These are phyloP conservation scores for Moesziomyces aphidis DNA, from an alignment of 1,284 basidiomycete species.

Conservation along the genomic window DNA sequence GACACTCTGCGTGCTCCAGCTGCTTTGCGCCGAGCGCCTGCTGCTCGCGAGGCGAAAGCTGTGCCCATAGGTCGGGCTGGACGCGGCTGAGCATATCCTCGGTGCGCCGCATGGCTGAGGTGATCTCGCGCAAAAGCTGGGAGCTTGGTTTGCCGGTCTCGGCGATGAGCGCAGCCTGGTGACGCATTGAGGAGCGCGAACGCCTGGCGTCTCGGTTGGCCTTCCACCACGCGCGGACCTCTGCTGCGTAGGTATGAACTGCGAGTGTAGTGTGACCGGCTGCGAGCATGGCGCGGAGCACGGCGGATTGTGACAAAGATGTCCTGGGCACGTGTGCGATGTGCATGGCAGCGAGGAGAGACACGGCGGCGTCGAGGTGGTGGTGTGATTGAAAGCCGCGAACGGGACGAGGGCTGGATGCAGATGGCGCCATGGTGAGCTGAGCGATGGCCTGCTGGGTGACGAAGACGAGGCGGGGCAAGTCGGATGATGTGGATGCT, in stretches of 20 bases:
- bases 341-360: conserved; percentile 28
- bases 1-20: conserved; percentile 27
- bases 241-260: conserved; percentile 20
- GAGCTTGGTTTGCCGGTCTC: conserved; percentile 32
- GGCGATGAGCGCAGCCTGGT: conserved; percentile 20
- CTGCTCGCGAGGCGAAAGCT: conserved; percentile 12
- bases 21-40: conserved; percentile 16
- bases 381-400: conserved; percentile 24
- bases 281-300: conserved; percentile 31
- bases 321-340: conserved; percentile 14
- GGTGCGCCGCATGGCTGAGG: conserved; percentile 16
- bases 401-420: conserved; percentile 17
- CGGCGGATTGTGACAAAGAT: conserved; percentile 19
- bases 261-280: conserved; percentile 17
- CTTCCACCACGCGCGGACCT: conserved; percentile 40
- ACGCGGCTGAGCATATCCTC: conserved; percentile 20
- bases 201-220: conserved; percentile 23
- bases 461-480: conserved; percentile 10
- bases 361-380: conserved; percentile 16
- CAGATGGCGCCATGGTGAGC: conserved; percentile 25
- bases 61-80: conserved; percentile 15
- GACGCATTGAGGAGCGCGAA: conserved; percentile 7
- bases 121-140: conserved; percentile 26
- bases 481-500: neutral
- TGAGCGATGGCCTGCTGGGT: conserved; percentile 23